A percentile compares a stretch with the other conserved stretches of the same genome.
Conservation (phyloP, 352 stramenopile species). For the Lagenidium giganteum region DNA sequence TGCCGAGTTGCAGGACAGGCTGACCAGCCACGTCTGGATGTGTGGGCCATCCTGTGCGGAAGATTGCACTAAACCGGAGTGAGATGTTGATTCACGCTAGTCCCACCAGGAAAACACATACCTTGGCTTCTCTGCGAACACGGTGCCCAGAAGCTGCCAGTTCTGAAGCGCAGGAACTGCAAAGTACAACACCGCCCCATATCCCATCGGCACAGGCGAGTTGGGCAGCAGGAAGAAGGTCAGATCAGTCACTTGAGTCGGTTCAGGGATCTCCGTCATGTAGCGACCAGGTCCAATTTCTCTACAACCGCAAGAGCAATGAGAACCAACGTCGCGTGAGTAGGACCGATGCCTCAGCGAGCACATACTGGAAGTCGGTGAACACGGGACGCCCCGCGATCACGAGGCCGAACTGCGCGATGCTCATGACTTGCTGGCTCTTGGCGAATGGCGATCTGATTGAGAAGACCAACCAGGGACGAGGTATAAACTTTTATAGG, state of each 20-base stretch:
- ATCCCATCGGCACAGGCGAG: constrained; percentile 30
- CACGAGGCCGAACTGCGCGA: constrained; percentile 37
- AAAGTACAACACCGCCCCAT: constrained; percentile 37
- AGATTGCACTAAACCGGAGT: no score
- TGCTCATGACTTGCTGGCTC: constrained; percentile 3
- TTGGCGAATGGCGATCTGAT: background rate
- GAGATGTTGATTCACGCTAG: no score
- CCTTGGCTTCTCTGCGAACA: constrained; percentile 35
- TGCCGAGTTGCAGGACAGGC: constrained; percentile 30
- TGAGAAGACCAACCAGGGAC: background rate
- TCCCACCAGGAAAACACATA: background rate
- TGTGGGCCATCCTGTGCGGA: constrained; percentile 36
- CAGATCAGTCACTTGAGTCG: constrained; percentile 31
- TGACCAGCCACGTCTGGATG: constrained; percentile 31
- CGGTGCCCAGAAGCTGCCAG: constrained; percentile 32
- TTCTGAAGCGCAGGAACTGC: constrained; percentile 31
- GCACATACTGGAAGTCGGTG: constrained; percentile 28
- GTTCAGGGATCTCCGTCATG: constrained; percentile 28
- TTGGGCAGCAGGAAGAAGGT: constrained; percentile 43
- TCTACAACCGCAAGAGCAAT: constrained; percentile 11
- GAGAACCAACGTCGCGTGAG: background rate
- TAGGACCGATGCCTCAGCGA: no score
- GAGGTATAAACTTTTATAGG: constrained; percentile 7
- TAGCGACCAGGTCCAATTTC: constrained; percentile 28
- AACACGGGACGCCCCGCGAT: constrained; percentile 35